Percentiles rank a stretch among this genome's conserved stretches.
Conservation (phyloP, 2,329 filamentous ascomycete genomes). For the Colletotrichum simmondsii region DNA sequence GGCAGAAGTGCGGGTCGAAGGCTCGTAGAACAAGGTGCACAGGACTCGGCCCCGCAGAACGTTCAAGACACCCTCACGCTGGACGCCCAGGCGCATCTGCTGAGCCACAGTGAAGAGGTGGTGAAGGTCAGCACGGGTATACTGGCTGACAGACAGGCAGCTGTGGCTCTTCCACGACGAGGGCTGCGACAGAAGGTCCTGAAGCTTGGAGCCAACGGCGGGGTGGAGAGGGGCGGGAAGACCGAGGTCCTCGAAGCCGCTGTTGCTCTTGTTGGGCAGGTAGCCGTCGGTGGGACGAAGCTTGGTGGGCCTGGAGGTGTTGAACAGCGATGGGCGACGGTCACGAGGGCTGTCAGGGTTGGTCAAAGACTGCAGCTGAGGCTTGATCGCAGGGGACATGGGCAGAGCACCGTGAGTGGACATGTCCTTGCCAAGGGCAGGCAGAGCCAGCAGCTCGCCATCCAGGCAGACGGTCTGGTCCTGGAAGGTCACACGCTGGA, state of each 20-base stretch:
- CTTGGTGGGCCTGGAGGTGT: conserved; percentile 43
- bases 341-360: conserved; percentile 50
- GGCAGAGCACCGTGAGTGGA: conserved; percentile 71
- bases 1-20: conserved; percentile 92
- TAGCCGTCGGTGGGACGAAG: conserved; percentile 40
- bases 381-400: conserved; percentile 69
- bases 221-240: conserved; percentile 60
- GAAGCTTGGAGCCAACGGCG: conserved; percentile 69
- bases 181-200: conserved; percentile 76
- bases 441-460: conserved; percentile 68
- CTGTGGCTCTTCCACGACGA: conserved; percentile 92
- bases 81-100: conserved; percentile 96
- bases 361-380: conserved; percentile 52
- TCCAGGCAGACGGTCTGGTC: conserved; percentile 81
- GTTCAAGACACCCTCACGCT: conserved; percentile 89
- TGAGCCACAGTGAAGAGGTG: conserved; percentile 95
- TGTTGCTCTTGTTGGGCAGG: conserved; percentile 12
- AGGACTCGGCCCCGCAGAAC: conserved; percentile 88
- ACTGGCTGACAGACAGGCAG: conserved; percentile 92
- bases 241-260: conserved; percentile 55
- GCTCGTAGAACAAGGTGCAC: conserved; percentile 96
- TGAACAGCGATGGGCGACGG: conserved; percentile 45
- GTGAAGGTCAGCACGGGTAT: conserved; percentile 88
- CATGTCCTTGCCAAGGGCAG: conserved; percentile 77
- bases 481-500: conserved; percentile 82